These are phyloP conservation scores for Aspergillus tamarii DNA, from an alignment of 2,329 filamentous ascomycete species.

Conservation along the genomic window DNA sequence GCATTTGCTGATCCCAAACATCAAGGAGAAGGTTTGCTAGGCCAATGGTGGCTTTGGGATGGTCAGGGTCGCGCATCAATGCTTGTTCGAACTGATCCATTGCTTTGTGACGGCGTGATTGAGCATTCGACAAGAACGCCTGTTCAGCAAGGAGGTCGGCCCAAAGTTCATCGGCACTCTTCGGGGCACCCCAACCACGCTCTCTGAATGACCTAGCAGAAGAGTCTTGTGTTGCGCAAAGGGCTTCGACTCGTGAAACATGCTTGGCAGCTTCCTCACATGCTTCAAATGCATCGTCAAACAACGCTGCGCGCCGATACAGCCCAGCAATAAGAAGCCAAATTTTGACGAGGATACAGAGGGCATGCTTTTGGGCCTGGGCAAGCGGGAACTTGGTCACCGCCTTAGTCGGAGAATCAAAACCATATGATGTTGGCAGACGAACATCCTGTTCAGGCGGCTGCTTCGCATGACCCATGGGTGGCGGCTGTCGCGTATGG, in stretches of 20 bases:
- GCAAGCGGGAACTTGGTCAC: slow-evolving; percentile 54
- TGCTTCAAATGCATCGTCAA: slow-evolving; percentile 78
- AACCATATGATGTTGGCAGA: slow-evolving; percentile 39
- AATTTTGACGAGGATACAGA: slow-evolving; percentile 70
- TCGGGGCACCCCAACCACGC: slow-evolving; percentile 76
- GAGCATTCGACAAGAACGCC: slow-evolving; percentile 67
- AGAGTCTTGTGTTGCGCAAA: slow-evolving; percentile 64
- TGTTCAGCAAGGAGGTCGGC: slow-evolving; percentile 81
- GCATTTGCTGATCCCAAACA: slow-evolving; percentile 66
- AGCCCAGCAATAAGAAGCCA: slow-evolving; percentile 91
- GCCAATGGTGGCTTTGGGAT: slow-evolving; percentile 77
- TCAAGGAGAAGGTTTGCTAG: slow-evolving; percentile 85
- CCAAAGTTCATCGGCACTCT: slow-evolving; percentile 81
- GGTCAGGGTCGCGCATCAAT: slow-evolving; percentile 76
- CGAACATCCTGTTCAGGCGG: slow-evolving; percentile 45
- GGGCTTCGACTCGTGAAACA: slow-evolving; percentile 69
- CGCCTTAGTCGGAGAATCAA: slow-evolving; percentile 44
- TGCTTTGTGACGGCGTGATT: slow-evolving; percentile 67
- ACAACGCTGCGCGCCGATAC: slow-evolving; percentile 79
- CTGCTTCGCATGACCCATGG: slow-evolving; percentile 47
- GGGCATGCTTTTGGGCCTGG: slow-evolving; percentile 58
- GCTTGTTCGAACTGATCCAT: slow-evolving; percentile 80
- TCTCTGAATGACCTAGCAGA: slow-evolving; percentile 65
- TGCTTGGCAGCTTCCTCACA: slow-evolving; percentile 80
- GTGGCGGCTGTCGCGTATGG: slow-evolving; percentile 36